These are phyloP conservation scores for Moricandia moricandioides DNA, from an alignment of 345 rosid genomes.

Conservation along the genomic window DNA sequence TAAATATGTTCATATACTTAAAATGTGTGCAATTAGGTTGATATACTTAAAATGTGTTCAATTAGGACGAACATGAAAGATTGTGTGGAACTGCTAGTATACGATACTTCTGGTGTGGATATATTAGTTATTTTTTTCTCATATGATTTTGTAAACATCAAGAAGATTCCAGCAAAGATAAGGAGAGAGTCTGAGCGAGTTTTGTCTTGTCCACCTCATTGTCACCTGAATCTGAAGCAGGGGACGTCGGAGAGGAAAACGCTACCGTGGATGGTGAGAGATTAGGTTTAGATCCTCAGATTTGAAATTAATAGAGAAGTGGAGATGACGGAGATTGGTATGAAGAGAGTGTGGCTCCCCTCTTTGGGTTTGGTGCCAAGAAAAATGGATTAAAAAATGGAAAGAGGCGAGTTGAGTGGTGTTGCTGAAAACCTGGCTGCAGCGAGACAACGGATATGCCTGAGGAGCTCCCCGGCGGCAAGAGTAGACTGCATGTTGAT, in stretches of 20 bases:
- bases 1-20: too few species aligned
- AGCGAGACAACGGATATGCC: slow-evolving; percentile 34
- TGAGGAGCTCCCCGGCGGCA: slow-evolving; percentile 46
- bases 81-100: too few species aligned
- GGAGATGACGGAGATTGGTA: slow-evolving; percentile 11
- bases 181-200: slow-evolving; percentile 56
- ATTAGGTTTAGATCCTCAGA: slow-evolving; percentile 32
- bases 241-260: slow-evolving; percentile 43
- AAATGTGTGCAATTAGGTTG: too few species aligned
- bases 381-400: slow-evolving; percentile 18
- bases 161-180: too few species aligned
- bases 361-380: slow-evolving; percentile 26
- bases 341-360: slow-evolving; percentile 26
- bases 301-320: slow-evolving; percentile 29
- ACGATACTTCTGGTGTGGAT: too few species aligned
- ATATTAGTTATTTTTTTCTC: too few species aligned
- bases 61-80: too few species aligned
- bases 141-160: too few species aligned
- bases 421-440: slow-evolving; percentile 20
- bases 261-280: slow-evolving; percentile 20
- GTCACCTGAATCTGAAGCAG: too few species aligned
- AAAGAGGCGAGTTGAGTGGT: slow-evolving; percentile 14
- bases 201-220: slow-evolving; percentile 60
- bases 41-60: too few species aligned
- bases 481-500: slow-evolving; percentile 55